Base-by-base conservation (phyloP, 768 basidiomycete genomes). In the Porphyrellus cyaneotinctus region DNA sequence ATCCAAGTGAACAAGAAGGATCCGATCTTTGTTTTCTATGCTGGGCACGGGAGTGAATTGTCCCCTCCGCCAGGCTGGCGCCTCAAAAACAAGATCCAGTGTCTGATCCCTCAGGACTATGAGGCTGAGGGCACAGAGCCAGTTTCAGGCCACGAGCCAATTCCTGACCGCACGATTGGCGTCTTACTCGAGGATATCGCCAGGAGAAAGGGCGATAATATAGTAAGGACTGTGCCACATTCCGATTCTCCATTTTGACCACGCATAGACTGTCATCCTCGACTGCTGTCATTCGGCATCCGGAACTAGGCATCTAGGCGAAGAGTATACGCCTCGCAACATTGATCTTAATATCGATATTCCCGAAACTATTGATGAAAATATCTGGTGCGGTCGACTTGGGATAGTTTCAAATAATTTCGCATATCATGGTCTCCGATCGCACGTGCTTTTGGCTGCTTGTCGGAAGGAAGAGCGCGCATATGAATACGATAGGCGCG, bases 261-360 rank as follows among this genome's bases (percentile, higher is more conserved):
- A 39, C 9, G n/a, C 17, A 20, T 52, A 78, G 78, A 76, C 73
- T 12, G 60, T 79, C 15, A 74, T 79, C 41, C 63, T 79, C 7
- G 78, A 78, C 48, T 78, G 78, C 43, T 79, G 78, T 56, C 64
- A 70, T 56, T 74, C 78, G 6, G 74, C 64, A 1, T 73, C 74
- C 1, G 64, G 72, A 11, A 70, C 64, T 12, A 68, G 75, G 13
- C 22, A 47, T 15, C 7, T 13, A 6, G 31, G 28, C n/a, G 10
- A 52, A n/a, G 47, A n/a, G 39, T 56, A 49, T 22, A 17, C 35
- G 1, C 35, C 53, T 45, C 63, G 63, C 2, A 28, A 31, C 1
- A 48, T 57, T 8, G 2, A 43, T 14, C 37, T 64, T 7, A 15
- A 51, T 13, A 12, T n/a, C 14, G 7, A 7, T 18, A 35, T 64